phyloP scores from a whole-genome alignment of 1,284 basidiomycete species.

The Cryptococcus maquisensis region DNA sequence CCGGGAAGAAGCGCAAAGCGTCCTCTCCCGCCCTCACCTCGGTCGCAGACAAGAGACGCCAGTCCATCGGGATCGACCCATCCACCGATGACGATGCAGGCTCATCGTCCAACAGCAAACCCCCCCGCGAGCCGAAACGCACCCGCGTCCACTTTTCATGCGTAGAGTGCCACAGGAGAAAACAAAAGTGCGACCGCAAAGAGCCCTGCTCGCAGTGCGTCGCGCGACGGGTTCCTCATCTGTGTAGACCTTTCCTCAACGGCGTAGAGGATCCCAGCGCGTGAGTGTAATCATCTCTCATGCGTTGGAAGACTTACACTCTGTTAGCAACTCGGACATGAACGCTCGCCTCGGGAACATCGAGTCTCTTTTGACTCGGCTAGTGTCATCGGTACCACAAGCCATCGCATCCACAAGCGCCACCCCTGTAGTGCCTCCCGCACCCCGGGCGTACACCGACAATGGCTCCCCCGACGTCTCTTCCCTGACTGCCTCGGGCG shows the following conservation, averaged over 20 bases:
- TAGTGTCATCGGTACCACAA: slow-evolving; percentile 34
- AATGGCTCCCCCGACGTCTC: slow-evolving; percentile 36
- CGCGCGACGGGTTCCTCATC: slow-evolving; percentile 48
- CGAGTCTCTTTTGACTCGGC: slow-evolving; percentile 42
- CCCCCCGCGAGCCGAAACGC: slow-evolving; percentile 29
- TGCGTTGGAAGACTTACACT: not conserved
- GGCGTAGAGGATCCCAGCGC: slow-evolving; percentile 49
- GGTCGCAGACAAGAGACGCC: not conserved
- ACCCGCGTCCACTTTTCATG: slow-evolving; percentile 49
- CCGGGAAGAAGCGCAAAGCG: not conserved
- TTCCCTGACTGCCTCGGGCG: slow-evolving; percentile 32
- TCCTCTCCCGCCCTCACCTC: not conserved
- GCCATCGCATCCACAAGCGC: slow-evolving; percentile 9
- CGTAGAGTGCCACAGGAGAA: slow-evolving; percentile 48
- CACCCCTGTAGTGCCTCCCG: slow-evolving; percentile 32
- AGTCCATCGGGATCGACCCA: slow-evolving; percentile 20
- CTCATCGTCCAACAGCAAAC: slow-evolving; percentile 11
- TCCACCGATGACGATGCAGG: slow-evolving; percentile 35
- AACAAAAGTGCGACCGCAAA: slow-evolving; percentile 48
- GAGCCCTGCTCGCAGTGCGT: slow-evolving; percentile 51
- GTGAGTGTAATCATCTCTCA: slow-evolving; percentile 25
- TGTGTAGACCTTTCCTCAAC: slow-evolving; percentile 50
- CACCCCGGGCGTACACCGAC: slow-evolving; percentile 25
- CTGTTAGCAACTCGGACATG: slow-evolving; percentile 45
- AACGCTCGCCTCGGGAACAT: slow-evolving; percentile 46